These are phyloP conservation scores for Setaria viridis DNA, from an alignment of 202 grass and related monocot species.

Conservation along the genomic window DNA sequence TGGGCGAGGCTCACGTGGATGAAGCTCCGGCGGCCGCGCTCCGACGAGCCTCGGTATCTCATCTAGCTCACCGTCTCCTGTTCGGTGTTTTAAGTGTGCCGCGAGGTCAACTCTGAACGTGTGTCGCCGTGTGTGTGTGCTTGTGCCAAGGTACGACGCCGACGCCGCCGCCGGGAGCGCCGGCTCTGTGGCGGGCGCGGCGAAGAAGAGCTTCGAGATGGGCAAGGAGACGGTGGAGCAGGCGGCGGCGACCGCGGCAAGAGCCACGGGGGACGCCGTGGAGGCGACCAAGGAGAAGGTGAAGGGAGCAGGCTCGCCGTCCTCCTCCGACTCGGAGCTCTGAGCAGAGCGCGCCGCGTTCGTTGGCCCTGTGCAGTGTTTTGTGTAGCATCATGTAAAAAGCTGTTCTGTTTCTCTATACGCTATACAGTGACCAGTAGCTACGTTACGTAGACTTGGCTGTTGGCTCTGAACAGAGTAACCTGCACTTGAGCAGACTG, in stretches of 20 bases:
- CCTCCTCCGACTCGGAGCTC: slow-evolving; percentile 13
- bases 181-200: slow-evolving; percentile 47
- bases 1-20: slow-evolving; percentile 66
- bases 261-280: slow-evolving; percentile 41
- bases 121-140: background rate
- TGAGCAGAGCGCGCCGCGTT: slow-evolving; percentile 13
- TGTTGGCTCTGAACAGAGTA: background rate
- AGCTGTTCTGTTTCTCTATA: no score
- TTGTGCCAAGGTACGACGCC: slow-evolving; percentile 12
- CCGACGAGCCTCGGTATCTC: slow-evolving; percentile 43
- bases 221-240: slow-evolving; percentile 63
- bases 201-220: slow-evolving; percentile 66
- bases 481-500: background rate
- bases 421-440: no score
- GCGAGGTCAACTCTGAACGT: background rate
- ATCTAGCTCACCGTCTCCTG: background rate
- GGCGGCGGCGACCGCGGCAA: slow-evolving; percentile 46
- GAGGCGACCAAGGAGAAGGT: slow-evolving; percentile 57
- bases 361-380: background rate
- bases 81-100: no score
- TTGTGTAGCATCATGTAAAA: slow-evolving; percentile 3
- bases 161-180: background rate
- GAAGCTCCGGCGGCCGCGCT: slow-evolving; percentile 54
- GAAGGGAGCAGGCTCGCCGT: slow-evolving; percentile 39
- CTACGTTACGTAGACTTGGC: no score